A percentile compares a stretch with the other conserved stretches of the same genome.
Conservation (phyloP, 2,329 filamentous ascomycete species). For the Fusarium albosuccineum region DNA sequence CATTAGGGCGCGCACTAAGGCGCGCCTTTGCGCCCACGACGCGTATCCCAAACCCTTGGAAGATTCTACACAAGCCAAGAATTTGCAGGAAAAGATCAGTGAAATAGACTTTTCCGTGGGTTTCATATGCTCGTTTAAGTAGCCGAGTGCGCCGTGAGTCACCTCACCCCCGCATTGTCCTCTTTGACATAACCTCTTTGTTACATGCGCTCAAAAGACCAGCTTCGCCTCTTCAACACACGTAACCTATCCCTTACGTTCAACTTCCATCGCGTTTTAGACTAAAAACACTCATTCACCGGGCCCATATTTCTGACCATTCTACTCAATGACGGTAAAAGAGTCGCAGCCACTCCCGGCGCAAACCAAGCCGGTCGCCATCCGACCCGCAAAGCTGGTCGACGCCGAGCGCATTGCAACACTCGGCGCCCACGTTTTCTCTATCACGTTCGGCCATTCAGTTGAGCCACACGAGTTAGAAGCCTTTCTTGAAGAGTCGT, state of each 20-base stretch:
- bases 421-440: slow-evolving; percentile 55
- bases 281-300: no score
- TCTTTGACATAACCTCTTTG: background rate
- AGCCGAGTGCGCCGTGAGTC: no score
- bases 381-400: slow-evolving; percentile 14
- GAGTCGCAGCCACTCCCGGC: background rate
- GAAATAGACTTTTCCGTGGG: no score
- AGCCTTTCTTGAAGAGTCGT: slow-evolving; percentile 54
- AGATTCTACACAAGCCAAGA: background rate
- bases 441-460: slow-evolving; percentile 57
- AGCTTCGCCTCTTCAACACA: background rate
- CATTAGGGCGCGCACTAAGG: slow-evolving; percentile 30
- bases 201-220: background rate
- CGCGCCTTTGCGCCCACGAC: background rate
- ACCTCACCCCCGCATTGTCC: no score
- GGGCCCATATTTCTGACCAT: background rate
- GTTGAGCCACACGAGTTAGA: slow-evolving; percentile 53
- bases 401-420: slow-evolving; percentile 45
- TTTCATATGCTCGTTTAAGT: no score
- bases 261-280: no score
- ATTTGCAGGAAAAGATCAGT: background rate
- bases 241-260: background rate
- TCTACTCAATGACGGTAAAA: slow-evolving; percentile 4
- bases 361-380: background rate
- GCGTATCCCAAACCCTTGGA: background rate